phyloP scores from a whole-genome alignment of 495 filamentous ascomycete species.

The Chlorociboria aeruginascens region DNA sequence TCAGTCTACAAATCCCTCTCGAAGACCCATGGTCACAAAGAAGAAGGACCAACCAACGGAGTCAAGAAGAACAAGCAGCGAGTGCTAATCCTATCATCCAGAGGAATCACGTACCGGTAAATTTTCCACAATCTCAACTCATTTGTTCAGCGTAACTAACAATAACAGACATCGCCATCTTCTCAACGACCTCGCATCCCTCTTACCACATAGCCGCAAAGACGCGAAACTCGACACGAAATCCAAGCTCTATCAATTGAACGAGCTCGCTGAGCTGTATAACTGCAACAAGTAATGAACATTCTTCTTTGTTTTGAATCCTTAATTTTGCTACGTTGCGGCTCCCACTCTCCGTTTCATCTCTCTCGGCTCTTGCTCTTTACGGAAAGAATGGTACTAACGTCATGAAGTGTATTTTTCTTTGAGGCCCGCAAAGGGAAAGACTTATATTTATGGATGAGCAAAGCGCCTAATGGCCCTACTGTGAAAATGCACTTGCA shows the following conservation, averaged over 20 bases:
- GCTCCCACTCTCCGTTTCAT: too few relatives aligned
- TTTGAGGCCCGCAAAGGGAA: slow-evolving; percentile 93
- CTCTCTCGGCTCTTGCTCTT: too few relatives aligned
- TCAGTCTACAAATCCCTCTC: slow-evolving; percentile 90
- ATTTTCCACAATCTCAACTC: slow-evolving; percentile 9
- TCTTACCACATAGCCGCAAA: slow-evolving; percentile 85
- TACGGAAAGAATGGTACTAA: too few relatives aligned
- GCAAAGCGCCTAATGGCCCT: slow-evolving; percentile 89
- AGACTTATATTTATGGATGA: slow-evolving; percentile 89
- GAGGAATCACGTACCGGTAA: slow-evolving; percentile 82
- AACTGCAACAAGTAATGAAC: slow-evolving; percentile 99
- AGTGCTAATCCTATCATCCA: slow-evolving; percentile 78
- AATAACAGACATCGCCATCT: slow-evolving; percentile 73
- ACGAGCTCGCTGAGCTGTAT: slow-evolving; percentile 93
- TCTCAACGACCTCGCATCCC: slow-evolving; percentile 73
- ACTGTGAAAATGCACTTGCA: slow-evolving; percentile 79
- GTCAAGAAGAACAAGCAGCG: slow-evolving; percentile 56
- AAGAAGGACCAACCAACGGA: slow-evolving; percentile 34
- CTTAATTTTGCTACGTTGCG: too few relatives aligned
- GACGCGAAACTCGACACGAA: slow-evolving; percentile 96
- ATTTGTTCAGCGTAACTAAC: not conserved
- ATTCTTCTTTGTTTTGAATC: too few relatives aligned
- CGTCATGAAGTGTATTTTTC: slow-evolving; percentile 85
- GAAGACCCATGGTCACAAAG: slow-evolving; percentile 36
- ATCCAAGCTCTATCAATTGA: slow-evolving; percentile 83